Evolutionary conservation across 257 asterid genomes (phyloP).

Genomic region (Solanum pinnatisectum): DNA sequence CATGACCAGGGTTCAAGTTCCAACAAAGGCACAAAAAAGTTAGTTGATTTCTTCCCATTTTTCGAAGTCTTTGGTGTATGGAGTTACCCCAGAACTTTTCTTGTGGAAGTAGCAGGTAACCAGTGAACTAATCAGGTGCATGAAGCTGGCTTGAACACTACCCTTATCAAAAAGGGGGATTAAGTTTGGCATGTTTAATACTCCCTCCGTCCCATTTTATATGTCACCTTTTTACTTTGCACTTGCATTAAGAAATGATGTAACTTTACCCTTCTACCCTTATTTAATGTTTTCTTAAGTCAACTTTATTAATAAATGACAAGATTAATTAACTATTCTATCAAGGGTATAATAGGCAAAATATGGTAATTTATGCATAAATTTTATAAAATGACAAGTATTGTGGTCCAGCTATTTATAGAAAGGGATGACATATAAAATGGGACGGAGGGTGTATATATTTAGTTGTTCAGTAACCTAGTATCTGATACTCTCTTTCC

Average conservation of each 20-base stretch:
- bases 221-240: no score
- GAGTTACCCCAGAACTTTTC: not conserved
- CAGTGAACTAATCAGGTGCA: not conserved
- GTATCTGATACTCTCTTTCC: not conserved
- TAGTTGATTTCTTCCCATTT: not conserved
- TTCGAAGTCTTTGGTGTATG: not conserved
- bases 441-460: not conserved
- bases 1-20: not conserved
- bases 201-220: no score
- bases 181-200: not conserved
- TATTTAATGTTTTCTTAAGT: no score
- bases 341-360: no score
- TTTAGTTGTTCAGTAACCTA: not conserved
- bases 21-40: not conserved
- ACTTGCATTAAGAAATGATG: no score
- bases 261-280: no score
- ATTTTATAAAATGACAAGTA: no score
- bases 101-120: not conserved
- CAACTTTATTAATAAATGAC: no score
- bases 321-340: no score
- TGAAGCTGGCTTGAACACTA: not conserved
- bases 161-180: not conserved
- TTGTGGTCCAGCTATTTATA: no score
- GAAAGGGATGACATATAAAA: no score
- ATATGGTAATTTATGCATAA: no score